Evolutionary conservation across 108 stramenopile genomes (phyloP).

Genomic region (Conticribra guillardii): DNA sequence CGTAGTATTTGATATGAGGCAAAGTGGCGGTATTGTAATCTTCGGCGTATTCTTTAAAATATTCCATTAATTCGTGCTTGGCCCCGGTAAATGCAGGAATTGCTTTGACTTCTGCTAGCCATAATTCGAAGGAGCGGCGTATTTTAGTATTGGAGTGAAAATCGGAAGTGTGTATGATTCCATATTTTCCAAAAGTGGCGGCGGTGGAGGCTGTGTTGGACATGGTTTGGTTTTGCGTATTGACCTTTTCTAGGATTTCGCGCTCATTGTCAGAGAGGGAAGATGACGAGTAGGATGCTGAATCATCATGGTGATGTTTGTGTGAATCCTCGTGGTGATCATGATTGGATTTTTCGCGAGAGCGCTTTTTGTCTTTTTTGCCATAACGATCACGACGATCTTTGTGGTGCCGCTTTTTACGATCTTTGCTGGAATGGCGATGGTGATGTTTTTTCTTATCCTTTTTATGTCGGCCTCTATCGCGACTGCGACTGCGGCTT

Average conservation of each 20-base stretch:
- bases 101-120: constrained; percentile 92
- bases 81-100: constrained; percentile 74
- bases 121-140: constrained; percentile 84
- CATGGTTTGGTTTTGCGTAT: constrained; percentile 29
- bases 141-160: constrained; percentile 69
- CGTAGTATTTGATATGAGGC: constrained; percentile 93
- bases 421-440: constrained; percentile 10
- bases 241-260: constrained; percentile 35
- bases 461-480: constrained; percentile 27
- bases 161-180: constrained; percentile 82
- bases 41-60: constrained; percentile 91
- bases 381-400: constrained; percentile 12
- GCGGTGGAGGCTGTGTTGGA: constrained; percentile 6
- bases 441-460: constrained; percentile 27
- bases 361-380: constrained; percentile 32
- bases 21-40: constrained; percentile 97
- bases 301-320: constrained; percentile 34
- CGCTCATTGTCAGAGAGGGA: constrained; percentile 48
- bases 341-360: constrained; percentile 26
- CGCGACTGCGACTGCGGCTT: constrained; percentile 17
- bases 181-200: constrained; percentile 88
- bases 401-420: constrained; percentile 13
- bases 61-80: constrained; percentile 87
- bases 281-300: constrained; percentile 32
- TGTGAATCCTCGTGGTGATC: constrained; percentile 23